A percentile compares a stretch with the other conserved stretches of the same genome.
These are phyloP conservation scores for Clarireedia paspali DNA, from an alignment of 2,329 filamentous ascomycete species.

Conservation along the genomic window DNA sequence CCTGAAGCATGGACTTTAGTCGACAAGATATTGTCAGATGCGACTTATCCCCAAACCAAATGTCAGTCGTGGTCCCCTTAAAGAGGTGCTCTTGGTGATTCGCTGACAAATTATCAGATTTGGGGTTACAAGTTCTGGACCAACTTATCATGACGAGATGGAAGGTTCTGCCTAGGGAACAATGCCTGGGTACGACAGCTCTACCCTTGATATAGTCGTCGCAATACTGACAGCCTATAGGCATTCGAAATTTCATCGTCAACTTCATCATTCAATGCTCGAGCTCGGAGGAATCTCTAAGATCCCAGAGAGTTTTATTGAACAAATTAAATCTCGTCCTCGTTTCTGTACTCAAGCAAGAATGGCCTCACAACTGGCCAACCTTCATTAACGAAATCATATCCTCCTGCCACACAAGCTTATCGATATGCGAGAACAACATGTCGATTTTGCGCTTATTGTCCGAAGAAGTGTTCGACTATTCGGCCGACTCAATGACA, in stretches of 20 bases:
- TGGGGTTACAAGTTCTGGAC: conserved; percentile 93
- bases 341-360: conserved; percentile 95
- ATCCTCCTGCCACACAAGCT: conserved; percentile 85
- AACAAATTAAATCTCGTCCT: conserved; percentile 98
- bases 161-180: conserved; percentile 94
- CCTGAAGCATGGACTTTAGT: conserved; percentile 96
- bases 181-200: conserved; percentile 69
- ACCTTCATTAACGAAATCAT: conserved; percentile 99
- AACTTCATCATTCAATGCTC: conserved; percentile 97
- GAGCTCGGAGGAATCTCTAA: conserved; percentile 78
- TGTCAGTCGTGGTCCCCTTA: conserved; percentile 48
- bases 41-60: conserved; percentile 92
- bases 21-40: conserved; percentile 91
- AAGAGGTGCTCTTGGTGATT: background rate
- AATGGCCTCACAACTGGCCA: conserved; percentile 99
- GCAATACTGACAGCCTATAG: conserved; percentile 38
- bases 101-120: conserved; percentile 46
- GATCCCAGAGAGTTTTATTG: conserved; percentile 76
- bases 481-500: conserved; percentile 99
- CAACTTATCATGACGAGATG: conserved; percentile 98
- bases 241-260: conserved; percentile 98
- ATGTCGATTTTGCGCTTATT: conserved; percentile 95
- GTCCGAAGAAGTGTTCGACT: conserved; percentile 98
- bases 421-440: conserved; percentile 99
- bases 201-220: background rate